Percentiles rank a stretch among this genome's conserved stretches.
These are phyloP conservation scores for Narthecium ossifragum DNA, from an alignment of 106 monocot species.

Conservation along the genomic window DNA sequence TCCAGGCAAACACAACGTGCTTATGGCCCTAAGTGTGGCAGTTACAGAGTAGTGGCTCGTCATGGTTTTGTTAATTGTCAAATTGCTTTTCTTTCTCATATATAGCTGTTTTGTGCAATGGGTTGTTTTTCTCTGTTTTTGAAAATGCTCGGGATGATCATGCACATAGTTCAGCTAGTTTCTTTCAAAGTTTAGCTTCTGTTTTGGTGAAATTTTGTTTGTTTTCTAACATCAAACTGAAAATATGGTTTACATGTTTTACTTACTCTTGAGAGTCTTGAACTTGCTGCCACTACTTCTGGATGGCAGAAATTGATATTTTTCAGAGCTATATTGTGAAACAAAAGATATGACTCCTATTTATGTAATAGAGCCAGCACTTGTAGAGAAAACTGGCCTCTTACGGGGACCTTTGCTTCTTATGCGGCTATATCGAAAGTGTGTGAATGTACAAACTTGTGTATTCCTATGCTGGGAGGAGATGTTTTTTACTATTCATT, in stretches of 20 bases:
- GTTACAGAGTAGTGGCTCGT: constrained; percentile 48
- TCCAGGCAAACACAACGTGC: constrained; percentile 62
- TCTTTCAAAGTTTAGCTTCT: neutral
- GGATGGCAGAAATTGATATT: too few relatives aligned
- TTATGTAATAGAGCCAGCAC: too few relatives aligned
- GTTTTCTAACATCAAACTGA: too few relatives aligned
- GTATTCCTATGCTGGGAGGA: neutral
- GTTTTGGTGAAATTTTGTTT: neutral
- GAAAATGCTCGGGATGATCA: neutral
- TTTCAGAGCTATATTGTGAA: too few relatives aligned
- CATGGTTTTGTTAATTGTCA: constrained; percentile 60
- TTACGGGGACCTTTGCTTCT: too few relatives aligned
- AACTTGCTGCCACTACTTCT: too few relatives aligned
- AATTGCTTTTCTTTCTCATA: neutral
- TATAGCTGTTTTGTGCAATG: neutral
- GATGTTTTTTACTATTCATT: neutral
- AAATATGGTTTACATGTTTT: neutral
- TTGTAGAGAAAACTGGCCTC: too few relatives aligned
- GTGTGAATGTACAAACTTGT: too few relatives aligned
- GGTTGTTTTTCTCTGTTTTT: neutral
- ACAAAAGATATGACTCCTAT: too few relatives aligned
- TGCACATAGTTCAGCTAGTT: too few relatives aligned
- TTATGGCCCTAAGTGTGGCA: constrained; percentile 19
- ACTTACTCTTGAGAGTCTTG: too few relatives aligned
- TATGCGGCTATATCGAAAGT: too few relatives aligned